Conservation (phyloP, 2,329 filamentous ascomycete species). For the Colletotrichum liaoningense region DNA sequence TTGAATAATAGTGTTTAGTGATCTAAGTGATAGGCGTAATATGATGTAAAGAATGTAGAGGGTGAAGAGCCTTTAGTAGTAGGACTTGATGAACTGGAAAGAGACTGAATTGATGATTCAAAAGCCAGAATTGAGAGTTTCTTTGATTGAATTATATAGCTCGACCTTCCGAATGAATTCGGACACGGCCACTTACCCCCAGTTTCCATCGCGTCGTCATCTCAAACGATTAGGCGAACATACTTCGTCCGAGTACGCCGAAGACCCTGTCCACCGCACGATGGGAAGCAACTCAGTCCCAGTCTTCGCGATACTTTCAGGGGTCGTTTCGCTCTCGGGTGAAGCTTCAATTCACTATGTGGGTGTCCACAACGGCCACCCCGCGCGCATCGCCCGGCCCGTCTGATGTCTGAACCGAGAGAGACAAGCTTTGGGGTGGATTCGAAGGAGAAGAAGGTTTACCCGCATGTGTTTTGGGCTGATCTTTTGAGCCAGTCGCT, state of each 20-base stretch:
- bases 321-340: conserved; percentile 1
- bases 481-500: conserved; percentile 18
- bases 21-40: background rate
- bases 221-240: conserved; percentile 14
- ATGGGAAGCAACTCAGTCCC: background rate
- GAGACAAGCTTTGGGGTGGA: conserved; percentile 12
- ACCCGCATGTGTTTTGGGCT: conserved; percentile 18
- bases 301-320: background rate
- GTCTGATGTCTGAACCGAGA: conserved; percentile 13
- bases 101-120: background rate
- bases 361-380: background rate
- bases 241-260: conserved; percentile 2
- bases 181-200: background rate
- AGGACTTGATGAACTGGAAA: background rate
- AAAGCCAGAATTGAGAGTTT: accelerated
- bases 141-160: conserved; percentile 11
- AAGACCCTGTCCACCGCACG: background rate
- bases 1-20: background rate
- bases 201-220: conserved; percentile 12
- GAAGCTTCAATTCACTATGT: background rate
- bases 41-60: background rate
- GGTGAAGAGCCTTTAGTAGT: background rate
- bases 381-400: background rate
- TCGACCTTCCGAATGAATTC: background rate
- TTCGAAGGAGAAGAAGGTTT: conserved; percentile 19